Evolutionary conservation across 2,329 filamentous ascomycete species (phyloP).

Genomic region (Thermomyces lanuginosus): DNA sequence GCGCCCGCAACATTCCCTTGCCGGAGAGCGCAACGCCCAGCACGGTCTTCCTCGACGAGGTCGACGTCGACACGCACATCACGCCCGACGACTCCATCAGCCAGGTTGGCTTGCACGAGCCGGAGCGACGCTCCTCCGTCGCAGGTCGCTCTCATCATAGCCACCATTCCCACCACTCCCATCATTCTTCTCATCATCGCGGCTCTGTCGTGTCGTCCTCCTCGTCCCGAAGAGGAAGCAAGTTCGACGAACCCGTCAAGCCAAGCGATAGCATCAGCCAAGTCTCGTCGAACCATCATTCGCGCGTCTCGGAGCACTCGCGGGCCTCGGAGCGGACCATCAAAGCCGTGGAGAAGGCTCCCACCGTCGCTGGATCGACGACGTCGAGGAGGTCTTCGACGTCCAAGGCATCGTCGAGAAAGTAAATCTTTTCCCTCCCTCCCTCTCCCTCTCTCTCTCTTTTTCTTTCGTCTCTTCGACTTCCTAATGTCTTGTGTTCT

Average conservation of each 20-base stretch:
- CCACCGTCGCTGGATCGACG: conserved; percentile 5
- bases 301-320: conserved; percentile 5
- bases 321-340: conserved; percentile 16
- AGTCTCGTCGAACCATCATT: conserved; percentile 15
- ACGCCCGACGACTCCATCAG: conserved; percentile 66
- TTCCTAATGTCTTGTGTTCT: too few species aligned
- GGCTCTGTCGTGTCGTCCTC: conserved; percentile 10
- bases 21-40: conserved; percentile 18
- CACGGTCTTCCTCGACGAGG: conserved; percentile 11
- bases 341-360: conserved; percentile 11
- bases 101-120: conserved; percentile 36
- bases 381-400: conserved; percentile 2
- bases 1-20: conserved; percentile 13
- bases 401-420: background rate
- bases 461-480: background rate
- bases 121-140: too few species aligned
- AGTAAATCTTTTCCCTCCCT: background rate
- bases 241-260: conserved; percentile 22
- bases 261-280: conserved; percentile 27
- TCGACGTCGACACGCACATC: conserved; percentile 36
- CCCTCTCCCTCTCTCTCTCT: background rate
- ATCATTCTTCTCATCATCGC: conserved; percentile 8
- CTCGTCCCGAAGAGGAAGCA: conserved; percentile 16
- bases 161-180: conserved; percentile 10
- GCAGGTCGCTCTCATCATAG: conserved; percentile 13